phyloP scores from a whole-genome alignment of 2,329 filamentous ascomycete genomes.

The Pseudogymnoascus sp. region DNA sequence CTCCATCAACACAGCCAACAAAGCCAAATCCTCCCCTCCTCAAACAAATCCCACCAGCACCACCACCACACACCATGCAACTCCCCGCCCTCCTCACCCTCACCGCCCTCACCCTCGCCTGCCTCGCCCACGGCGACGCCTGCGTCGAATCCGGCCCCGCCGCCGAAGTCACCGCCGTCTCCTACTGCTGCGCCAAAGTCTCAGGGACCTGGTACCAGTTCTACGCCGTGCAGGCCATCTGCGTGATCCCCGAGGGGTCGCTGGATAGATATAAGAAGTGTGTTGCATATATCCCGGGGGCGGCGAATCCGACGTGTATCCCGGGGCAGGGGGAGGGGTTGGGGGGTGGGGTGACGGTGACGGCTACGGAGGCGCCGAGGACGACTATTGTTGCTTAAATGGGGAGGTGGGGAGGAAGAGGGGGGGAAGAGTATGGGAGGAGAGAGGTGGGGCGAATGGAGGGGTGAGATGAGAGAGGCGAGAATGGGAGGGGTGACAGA shows the following conservation, averaged over 20 bases:
- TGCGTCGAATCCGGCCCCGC: conserved; percentile 21
- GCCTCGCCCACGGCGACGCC: conserved; percentile 14
- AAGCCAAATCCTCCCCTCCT: not conserved
- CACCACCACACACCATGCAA: conserved; percentile 11
- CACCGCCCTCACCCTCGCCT: conserved; percentile 1
- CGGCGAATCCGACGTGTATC: conserved; percentile 18
- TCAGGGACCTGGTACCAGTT: conserved; percentile 21
- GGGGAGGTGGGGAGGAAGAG: not conserved
- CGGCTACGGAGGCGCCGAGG: not conserved
- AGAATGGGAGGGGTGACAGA: not conserved
- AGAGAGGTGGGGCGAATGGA: not conserved
- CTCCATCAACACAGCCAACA: not conserved
- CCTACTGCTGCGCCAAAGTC: conserved; percentile 16
- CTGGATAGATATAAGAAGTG: conserved; percentile 13
- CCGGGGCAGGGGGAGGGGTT: conserved; percentile 17
- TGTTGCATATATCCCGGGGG: conserved; percentile 9
- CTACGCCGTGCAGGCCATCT: conserved; percentile 20
- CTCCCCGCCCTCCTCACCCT: conserved; percentile 12
- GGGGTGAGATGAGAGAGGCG: not conserved
- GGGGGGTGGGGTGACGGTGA: conserved; percentile 1
- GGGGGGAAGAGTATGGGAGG: not conserved
- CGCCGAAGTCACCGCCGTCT: conserved; percentile 16
- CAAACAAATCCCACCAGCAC: not conserved
- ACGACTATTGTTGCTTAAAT: not conserved
- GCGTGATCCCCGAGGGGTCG: conserved; percentile 13